Evolutionary conservation across 805 yeast species (phyloP).

Genomic region (Yarrowia keelungensis): DNA sequence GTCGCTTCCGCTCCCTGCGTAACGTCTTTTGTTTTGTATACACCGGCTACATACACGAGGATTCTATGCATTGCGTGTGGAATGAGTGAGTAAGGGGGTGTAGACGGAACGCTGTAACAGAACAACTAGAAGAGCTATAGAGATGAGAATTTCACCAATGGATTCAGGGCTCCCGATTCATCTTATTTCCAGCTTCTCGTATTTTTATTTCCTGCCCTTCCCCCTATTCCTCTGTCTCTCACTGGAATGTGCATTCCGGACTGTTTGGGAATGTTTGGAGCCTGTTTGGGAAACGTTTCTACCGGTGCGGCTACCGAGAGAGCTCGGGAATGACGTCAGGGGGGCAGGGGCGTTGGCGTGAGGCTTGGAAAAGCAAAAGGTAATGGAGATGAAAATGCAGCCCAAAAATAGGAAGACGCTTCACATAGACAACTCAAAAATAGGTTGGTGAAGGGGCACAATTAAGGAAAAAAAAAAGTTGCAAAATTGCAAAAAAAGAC

Average conservation of each 20-base stretch:
- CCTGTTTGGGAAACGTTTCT: conserved; percentile 37
- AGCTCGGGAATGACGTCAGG: conserved; percentile 36
- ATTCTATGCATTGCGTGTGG: conserved; percentile 31
- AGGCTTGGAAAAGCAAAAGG: conserved; percentile 1
- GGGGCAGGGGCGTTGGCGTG: conserved; percentile 29
- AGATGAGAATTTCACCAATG: background rate
- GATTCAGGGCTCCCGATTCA: background rate
- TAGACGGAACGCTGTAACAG: background rate
- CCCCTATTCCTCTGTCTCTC: too few relatives aligned
- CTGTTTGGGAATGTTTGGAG: conserved; percentile 11
- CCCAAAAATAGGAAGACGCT: background rate
- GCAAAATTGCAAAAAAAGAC: background rate
- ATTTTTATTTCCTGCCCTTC: background rate
- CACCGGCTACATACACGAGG: conserved; percentile 18
- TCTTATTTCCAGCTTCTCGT: background rate
- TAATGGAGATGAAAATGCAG: background rate
- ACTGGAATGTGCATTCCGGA: conserved; percentile 14
- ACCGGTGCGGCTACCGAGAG: conserved; percentile 14
- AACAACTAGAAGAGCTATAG: background rate
- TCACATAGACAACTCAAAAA: too few relatives aligned
- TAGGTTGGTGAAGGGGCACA: background rate
- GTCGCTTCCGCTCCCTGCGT: conserved; percentile 31
- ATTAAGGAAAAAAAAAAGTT: background rate
- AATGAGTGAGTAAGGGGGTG: background rate
- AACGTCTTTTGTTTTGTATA: conserved; percentile 26